Evolutionary conservation across 179 eudicot genomes (phyloP).

Genomic region (Beta lomatogona): DNA sequence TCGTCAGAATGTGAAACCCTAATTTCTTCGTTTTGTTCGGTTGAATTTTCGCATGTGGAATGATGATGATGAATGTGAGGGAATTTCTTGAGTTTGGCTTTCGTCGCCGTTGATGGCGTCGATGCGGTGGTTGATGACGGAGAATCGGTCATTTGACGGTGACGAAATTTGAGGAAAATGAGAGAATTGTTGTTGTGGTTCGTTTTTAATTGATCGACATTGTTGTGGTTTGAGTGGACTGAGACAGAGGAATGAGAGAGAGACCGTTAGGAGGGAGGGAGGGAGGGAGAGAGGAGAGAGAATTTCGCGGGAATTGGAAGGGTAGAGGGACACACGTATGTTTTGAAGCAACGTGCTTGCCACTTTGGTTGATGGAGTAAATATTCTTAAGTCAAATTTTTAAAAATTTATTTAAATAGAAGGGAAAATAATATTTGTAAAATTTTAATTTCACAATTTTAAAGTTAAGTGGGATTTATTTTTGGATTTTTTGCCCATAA

Average conservation of each 20-base stretch:
- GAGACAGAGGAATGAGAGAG: constrained; percentile 15
- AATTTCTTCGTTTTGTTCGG: neutral
- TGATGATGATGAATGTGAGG: constrained; percentile 53
- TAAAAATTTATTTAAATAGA: too few relatives aligned
- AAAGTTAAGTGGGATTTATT: too few relatives aligned
- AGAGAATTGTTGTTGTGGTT: constrained; percentile 1
- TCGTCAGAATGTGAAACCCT: constrained; percentile 7
- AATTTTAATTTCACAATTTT: too few relatives aligned
- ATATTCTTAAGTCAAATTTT: too few relatives aligned
- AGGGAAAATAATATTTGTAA: too few relatives aligned
- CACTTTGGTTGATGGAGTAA: neutral
- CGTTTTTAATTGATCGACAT: constrained; percentile 13
- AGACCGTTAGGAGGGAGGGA: constrained; percentile 22
- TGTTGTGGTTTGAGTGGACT: neutral
- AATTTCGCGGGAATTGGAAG: constrained; percentile 55
- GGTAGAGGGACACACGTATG: constrained; percentile 41
- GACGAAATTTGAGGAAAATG: neutral
- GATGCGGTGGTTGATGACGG: constrained; percentile 22
- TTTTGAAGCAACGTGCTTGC: constrained; percentile 33
- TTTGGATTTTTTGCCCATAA: too few relatives aligned
- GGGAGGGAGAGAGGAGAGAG: constrained; percentile 20
- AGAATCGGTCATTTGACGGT: constrained; percentile 32
- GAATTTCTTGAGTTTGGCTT: constrained; percentile 46
- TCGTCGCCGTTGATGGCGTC: neutral
- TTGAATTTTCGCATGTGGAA: neutral